These are phyloP conservation scores for Barnettozyma sucrosica DNA, from an alignment of 805 yeast species.

Conservation along the genomic window DNA sequence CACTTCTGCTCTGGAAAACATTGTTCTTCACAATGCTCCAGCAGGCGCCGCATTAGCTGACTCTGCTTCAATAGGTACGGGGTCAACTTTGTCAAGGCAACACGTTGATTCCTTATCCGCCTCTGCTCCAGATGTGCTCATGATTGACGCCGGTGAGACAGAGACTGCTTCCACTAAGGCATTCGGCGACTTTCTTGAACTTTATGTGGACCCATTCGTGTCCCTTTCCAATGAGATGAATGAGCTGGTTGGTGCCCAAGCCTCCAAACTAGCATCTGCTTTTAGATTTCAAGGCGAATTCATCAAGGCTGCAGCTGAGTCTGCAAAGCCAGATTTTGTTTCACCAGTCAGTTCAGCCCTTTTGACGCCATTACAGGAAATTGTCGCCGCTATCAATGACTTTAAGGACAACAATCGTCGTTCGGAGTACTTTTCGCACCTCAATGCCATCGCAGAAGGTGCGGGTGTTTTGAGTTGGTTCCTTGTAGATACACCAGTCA, in stretches of 20 bases:
- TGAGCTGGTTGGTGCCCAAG: slow-evolving; percentile 51
- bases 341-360: slow-evolving; percentile 50
- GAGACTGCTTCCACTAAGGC: slow-evolving; percentile 37
- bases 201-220: slow-evolving; percentile 55
- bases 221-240: slow-evolving; percentile 48
- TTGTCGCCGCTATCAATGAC: slow-evolving; percentile 50
- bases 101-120: slow-evolving; percentile 7
- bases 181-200: slow-evolving; percentile 49
- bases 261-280: slow-evolving; percentile 42
- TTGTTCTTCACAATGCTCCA: slow-evolving; percentile 18
- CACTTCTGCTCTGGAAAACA: slow-evolving; percentile 23
- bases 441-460: slow-evolving; percentile 85
- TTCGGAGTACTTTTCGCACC: slow-evolving; percentile 58
- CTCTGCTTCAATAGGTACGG: neutral
- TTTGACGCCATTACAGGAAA: slow-evolving; percentile 63
- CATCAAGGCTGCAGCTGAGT: slow-evolving; percentile 49
- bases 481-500: slow-evolving; percentile 66
- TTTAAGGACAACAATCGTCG: slow-evolving; percentile 72
- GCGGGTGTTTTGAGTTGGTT: slow-evolving; percentile 91
- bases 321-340: slow-evolving; percentile 59
- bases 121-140: slow-evolving; percentile 9
- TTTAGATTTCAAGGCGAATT: slow-evolving; percentile 54
- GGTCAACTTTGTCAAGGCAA: neutral
- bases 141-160: neutral
- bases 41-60: slow-evolving; percentile 1